Evolutionary conservation across 140 eudicot species (phyloP).

Genomic region (Senecio squalidus): DNA sequence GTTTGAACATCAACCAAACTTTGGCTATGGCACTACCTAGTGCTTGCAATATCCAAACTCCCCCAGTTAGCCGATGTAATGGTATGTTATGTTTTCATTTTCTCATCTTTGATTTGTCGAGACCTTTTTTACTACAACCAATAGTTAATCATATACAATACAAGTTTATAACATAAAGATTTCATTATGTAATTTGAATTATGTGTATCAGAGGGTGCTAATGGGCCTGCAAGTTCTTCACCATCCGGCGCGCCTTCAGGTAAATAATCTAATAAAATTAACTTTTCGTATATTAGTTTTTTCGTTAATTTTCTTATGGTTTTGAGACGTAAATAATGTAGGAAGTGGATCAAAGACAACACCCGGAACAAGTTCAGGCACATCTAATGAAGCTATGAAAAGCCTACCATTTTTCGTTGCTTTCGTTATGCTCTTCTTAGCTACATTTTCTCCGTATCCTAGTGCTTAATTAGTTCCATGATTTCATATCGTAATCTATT

Average conservation of each 20-base stretch:
- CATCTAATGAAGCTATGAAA: constrained; percentile 18
- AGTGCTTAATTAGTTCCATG: background rate
- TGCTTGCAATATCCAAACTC: constrained; percentile 66
- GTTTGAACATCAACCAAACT: constrained; percentile 63
- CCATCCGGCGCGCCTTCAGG: constrained; percentile 23
- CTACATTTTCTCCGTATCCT: background rate
- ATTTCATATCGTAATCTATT: background rate
- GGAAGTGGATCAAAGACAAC: constrained; percentile 32
- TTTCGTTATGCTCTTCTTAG: constrained; percentile 8
- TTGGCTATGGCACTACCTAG: constrained; percentile 65
- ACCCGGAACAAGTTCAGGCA: constrained; percentile 26
- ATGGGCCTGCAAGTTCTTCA: constrained; percentile 31
- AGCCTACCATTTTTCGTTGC: constrained; percentile 6
- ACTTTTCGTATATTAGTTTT: background rate
- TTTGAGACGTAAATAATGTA: background rate
- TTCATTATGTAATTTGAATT: background rate
- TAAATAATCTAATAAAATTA: background rate
- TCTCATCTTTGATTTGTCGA: background rate
- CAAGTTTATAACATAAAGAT: background rate
- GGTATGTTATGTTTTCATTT: constrained; percentile 21
- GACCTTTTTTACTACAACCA: background rate
- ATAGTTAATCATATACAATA: background rate
- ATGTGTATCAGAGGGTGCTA: constrained; percentile 25
- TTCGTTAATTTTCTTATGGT: background rate
- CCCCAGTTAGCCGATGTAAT: constrained; percentile 41